Conservation (phyloP, 495 filamentous ascomycete genomes). For the Niebla homalea region DNA sequence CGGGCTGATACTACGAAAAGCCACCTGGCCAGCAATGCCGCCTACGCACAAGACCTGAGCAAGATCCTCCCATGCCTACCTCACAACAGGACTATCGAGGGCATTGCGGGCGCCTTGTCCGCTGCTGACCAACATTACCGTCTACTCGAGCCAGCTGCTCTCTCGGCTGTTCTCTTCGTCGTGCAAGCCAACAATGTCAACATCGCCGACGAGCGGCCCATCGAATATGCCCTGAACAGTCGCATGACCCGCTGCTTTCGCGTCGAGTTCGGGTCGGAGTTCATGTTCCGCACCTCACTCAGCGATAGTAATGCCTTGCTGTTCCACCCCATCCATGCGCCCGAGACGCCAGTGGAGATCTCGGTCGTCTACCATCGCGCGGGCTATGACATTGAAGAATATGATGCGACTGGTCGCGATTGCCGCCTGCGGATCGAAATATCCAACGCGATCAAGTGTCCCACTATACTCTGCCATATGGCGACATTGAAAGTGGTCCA, state of each 20-base stretch:
- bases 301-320: slow-evolving; percentile 48
- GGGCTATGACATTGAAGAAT: slow-evolving; percentile 68
- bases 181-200: slow-evolving; percentile 72
- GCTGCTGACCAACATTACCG: background rate
- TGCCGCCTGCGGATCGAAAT: slow-evolving; percentile 59
- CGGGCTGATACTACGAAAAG: too few relatives aligned
- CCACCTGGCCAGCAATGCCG: slow-evolving; percentile 16
- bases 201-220: slow-evolving; percentile 61
- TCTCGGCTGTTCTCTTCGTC: slow-evolving; percentile 53
- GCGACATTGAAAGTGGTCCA: slow-evolving; percentile 81
- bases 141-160: background rate
- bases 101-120: background rate
- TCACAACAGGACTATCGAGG: background rate
- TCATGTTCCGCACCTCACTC: slow-evolving; percentile 47
- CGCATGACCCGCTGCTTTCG: slow-evolving; percentile 35
- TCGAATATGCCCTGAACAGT: slow-evolving; percentile 34
- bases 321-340: slow-evolving; percentile 49
- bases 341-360: slow-evolving; percentile 44
- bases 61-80: background rate
- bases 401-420: slow-evolving; percentile 43
- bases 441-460: slow-evolving; percentile 72
- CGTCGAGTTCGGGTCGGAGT: slow-evolving; percentile 45
- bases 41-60: slow-evolving; percentile 8
- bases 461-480: slow-evolving; percentile 68
- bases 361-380: slow-evolving; percentile 71